A percentile compares a stretch with the other conserved stretches of the same genome.
phyloP scores from a whole-genome alignment of 1,139 yeast genomes.

The Geotrichum cucujoidarum region DNA sequence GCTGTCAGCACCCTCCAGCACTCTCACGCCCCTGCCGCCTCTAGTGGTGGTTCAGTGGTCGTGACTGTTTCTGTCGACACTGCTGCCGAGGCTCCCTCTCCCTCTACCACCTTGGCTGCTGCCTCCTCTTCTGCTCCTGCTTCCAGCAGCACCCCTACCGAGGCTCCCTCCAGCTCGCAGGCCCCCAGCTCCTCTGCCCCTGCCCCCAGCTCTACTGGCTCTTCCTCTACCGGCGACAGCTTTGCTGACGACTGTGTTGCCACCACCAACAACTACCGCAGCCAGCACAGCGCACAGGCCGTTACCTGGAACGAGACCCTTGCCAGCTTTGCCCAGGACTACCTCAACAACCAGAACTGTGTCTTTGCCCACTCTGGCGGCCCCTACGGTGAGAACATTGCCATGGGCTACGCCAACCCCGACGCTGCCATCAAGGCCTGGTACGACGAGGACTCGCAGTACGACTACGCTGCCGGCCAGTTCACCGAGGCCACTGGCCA shows the following conservation, averaged over 20 bases:
- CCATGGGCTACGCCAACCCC: constrained; percentile 56
- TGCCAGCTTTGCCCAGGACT: constrained; percentile 63
- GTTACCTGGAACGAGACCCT: constrained; percentile 64
- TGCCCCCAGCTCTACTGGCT: constrained; percentile 9
- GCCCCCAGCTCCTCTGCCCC: constrained; percentile 2
- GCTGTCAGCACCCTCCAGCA: constrained; percentile 1
- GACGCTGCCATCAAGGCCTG: constrained; percentile 73
- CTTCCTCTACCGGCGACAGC: constrained; percentile 18
- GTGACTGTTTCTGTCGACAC: constrained; percentile 81
- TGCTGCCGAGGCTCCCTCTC: constrained; percentile 40
- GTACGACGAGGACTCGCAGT: constrained; percentile 60
- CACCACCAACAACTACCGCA: constrained; percentile 66
- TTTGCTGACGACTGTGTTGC: constrained; percentile 38
- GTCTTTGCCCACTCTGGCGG: constrained; percentile 76
- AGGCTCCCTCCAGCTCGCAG: constrained; percentile 21
- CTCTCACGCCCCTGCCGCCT: constrained; percentile 31
- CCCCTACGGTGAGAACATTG: constrained; percentile 81
- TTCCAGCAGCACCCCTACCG: constrained; percentile 31
- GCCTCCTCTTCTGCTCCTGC: constrained; percentile 38
- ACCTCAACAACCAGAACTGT: constrained; percentile 60
- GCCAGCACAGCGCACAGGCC: constrained; percentile 55
- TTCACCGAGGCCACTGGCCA: constrained; percentile 52
- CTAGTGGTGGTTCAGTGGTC: constrained; percentile 73
- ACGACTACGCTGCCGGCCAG: constrained; percentile 48
- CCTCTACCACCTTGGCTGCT: constrained; percentile 19